Evolutionary conservation across 345 rosid genomes (phyloP), one percentile per base, ranked within the genome.

Genomic region (Citropsis articulata): DNA sequence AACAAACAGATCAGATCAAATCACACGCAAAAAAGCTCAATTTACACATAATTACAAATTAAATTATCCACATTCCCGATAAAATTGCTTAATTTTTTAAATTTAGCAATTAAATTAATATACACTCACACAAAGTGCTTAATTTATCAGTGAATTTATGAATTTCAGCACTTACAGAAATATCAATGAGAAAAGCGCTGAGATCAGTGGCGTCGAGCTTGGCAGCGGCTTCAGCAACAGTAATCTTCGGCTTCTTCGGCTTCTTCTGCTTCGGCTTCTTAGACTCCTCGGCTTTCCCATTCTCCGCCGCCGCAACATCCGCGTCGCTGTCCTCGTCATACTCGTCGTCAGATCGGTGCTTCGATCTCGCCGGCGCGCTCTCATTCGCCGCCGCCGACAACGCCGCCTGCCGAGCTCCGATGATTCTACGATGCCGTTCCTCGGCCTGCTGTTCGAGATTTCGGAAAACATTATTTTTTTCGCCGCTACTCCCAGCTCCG

Each of bases 241-340:
- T 71, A n/a, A 91, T 85, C 77, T 91, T 91, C 1, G 93, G 95
- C 80, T 88, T 91, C 89, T 89, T 91, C 72, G 83, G 87, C 84
- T 91, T 90, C 86, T 90, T 91, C 7, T 76, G 83, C 79, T 90
- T 90, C 40, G 63, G 69, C 84, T 84, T 85, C 78, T 86, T 87
- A 31, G 66, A 66, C 69, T 80, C 87, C 69, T 67, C 85, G 9
- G 73, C 79, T 81, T 80, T 81, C 33, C 40, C 79, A 77, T 84
- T 75, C 77, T 82, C 80, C 36, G 28, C 48, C 57, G 55, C 83
- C 25, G 68, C 83, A 73, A 69, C 70, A 78, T 77, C 90, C n/a
- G 76, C 89, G 9, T 86, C 91, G 71, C 86, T 88, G 7, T 81
- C 83, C 4, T 85, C 86, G 10, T 77, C 83, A 28, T 80, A 86